Base-by-base conservation (phyloP, 306 rosid genomes). In the Phaseolus lunatus region DNA sequence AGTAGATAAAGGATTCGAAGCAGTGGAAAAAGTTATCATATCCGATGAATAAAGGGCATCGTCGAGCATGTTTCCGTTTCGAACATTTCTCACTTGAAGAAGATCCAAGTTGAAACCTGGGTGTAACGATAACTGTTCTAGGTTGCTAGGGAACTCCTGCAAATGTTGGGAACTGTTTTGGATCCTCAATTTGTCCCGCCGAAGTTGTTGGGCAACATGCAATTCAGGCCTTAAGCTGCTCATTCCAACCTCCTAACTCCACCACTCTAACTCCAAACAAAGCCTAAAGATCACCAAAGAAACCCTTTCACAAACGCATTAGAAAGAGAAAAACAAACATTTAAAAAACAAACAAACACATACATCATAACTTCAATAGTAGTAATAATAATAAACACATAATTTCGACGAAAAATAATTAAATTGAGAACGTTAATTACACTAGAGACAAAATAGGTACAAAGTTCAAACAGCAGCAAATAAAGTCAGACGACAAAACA, bases 171-270 rank as follows among this genome's bases (percentile, higher is more conserved):
- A 43, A 56, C 67, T 49, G 67, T 65, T 77, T n/a, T 86, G 89
- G 35, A 88, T 85, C 82, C 99, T 84, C 54, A 92, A 48, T 79
- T 90, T 95, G 27, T 89, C 94, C 1, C 97, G 94, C 78, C 99
- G 88, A 54, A 89, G 84, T 86, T 92, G 97, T 66, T 90, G 99
- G 41, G 97, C 96, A 12, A 92, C 97, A 78, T 95, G 99, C 20
- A 88, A 80, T 80, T 92, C 97, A 6, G 86, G 92, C 77, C 93
- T 85, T 82, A 80, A 84, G 64, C 90, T 84, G 62, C 86, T 85
- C 89, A 82, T 87, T 84, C 89, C 95, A 87, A 90, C 85, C 75
- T 39, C 49, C 26, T 5, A 26, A 7, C 1, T 9, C 45, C 68
- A 27, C 45, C 68, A 14, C 35, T 57, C n/a, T 43, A 43, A 43